Evolutionary conservation across 768 basidiomycete species (phyloP), one percentile per base, ranked within the genome.

Genomic region (Termitomyces sp.): DNA sequence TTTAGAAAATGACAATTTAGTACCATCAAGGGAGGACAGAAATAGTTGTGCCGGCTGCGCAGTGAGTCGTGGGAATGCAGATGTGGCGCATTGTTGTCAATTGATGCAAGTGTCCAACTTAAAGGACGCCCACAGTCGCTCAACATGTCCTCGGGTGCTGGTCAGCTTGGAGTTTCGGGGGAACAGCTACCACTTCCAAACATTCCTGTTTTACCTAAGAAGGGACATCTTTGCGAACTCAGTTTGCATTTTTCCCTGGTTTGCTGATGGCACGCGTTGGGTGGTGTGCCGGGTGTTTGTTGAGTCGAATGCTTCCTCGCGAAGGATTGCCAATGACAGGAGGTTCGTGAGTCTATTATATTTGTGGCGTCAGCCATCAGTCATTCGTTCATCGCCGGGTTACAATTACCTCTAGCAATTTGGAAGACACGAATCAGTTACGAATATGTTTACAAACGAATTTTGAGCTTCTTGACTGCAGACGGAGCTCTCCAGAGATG

Each of bases 151-250:
- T 52, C 24, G 41, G 51, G 26, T 52, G 37, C 6, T 37, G 51
- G 6, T 52, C 12, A 29, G 51, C 3, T 7, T 41, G 27, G 37
- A 52, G 51, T 12, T 20, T 52, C 12, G 37, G 37, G 26, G 51
- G 51, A 41, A n/a, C 27, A 1, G 51, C 37, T 7, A 52, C 13
- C 26, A 52, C 51, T 41, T 52, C 51, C 12, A 37, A 52, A 37
- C 51, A 52, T 20, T 52, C 51, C 3, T 3, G 51, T 52, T 52
- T 39, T 52, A 37, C 12, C 51, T 37, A 10, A 52, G 37, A 41
- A 52, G 51, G 24, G 26, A n/a, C 51, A 52, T 52, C 26, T 52
- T 52, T 4, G 51, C 36, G 51, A 52, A 52, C 13, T 52, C 37
- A 20, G 51, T 14, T n/a, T 41, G 26, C 51, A 52, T 52, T 29